Conservation (phyloP, 805 yeast species). For the Brettanomyces naardenensis region DNA sequence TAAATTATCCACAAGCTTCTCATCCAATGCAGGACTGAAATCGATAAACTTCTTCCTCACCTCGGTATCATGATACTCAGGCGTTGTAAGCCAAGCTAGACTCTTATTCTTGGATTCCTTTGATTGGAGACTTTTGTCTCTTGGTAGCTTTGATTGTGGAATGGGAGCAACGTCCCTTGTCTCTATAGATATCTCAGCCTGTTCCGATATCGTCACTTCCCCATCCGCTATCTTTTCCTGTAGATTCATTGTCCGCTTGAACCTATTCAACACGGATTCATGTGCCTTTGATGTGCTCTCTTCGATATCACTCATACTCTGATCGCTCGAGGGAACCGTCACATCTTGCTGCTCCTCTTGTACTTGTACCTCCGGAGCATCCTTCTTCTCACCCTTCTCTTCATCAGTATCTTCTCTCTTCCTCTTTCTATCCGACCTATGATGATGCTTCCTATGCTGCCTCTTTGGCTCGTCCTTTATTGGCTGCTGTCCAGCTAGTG, state of each 20-base stretch:
- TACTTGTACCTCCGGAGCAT: neutral
- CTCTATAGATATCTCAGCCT: slow-evolving; percentile 19
- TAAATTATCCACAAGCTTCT: slow-evolving; percentile 39
- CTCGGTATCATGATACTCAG: slow-evolving; percentile 46
- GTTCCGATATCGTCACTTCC: slow-evolving; percentile 11
- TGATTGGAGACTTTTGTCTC: slow-evolving; percentile 35
- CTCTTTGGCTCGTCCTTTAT: too few species aligned
- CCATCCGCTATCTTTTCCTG: slow-evolving; percentile 14
- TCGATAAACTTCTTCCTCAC: slow-evolving; percentile 39
- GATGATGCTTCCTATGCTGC: slow-evolving; percentile 24
- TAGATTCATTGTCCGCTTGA: slow-evolving; percentile 32
- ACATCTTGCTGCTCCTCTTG: neutral
- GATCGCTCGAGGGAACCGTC: slow-evolving; percentile 3
- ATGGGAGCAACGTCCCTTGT: slow-evolving; percentile 54
- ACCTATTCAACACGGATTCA: slow-evolving; percentile 43
- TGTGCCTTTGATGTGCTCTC: slow-evolving; percentile 30
- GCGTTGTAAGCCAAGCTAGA: slow-evolving; percentile 62
- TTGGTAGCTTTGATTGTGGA: slow-evolving; percentile 75
- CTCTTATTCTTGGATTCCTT: slow-evolving; percentile 26
- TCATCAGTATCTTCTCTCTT: slow-evolving; percentile 8
- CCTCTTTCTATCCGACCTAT: slow-evolving; percentile 17
- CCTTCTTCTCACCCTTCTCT: neutral
- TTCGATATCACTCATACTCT: slow-evolving; percentile 15
- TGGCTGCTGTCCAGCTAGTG: slow-evolving; percentile 32
- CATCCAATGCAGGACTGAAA: slow-evolving; percentile 35